Evolutionary conservation across 2,329 filamentous ascomycete genomes (phyloP).

Genomic region (Zymoseptoria brevis): DNA sequence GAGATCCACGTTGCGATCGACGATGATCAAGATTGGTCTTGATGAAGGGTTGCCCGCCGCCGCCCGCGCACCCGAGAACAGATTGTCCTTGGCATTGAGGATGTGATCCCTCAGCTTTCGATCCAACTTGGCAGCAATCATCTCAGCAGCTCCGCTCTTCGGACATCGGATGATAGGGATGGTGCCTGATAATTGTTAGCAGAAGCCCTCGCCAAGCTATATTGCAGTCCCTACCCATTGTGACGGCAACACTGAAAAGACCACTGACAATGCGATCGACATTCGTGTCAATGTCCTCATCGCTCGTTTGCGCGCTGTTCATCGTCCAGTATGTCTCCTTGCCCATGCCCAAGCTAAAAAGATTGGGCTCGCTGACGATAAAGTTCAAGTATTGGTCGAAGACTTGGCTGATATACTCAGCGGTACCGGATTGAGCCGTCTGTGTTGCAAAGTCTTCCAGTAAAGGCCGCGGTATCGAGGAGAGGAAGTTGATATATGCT

Average conservation of each 20-base stretch:
- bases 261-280: conserved; percentile 91
- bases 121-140: conserved; percentile 89
- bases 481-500: conserved; percentile 94
- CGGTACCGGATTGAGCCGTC: conserved; percentile 73
- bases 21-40: conserved; percentile 81
- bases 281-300: conserved; percentile 78
- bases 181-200: conserved; percentile 50
- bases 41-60: conserved; percentile 57
- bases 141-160: conserved; percentile 84
- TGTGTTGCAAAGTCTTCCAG: conserved; percentile 92
- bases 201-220: neutral
- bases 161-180: conserved; percentile 95
- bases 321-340: conserved; percentile 94
- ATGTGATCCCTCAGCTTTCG: conserved; percentile 94
- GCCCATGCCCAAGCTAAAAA: conserved; percentile 89
- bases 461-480: conserved; percentile 79
- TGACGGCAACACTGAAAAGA: conserved; percentile 96
- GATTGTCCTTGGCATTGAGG: conserved; percentile 93
- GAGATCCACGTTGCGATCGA: conserved; percentile 91
- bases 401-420: conserved; percentile 83
- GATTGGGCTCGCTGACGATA: conserved; percentile 86
- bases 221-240: conserved; percentile 63
- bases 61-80: conserved; percentile 66
- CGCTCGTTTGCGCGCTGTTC: conserved; percentile 84
- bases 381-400: conserved; percentile 98